Conservation (phyloP, 2,329 filamentous ascomycete genomes). For the Fusarium sp. region DNA sequence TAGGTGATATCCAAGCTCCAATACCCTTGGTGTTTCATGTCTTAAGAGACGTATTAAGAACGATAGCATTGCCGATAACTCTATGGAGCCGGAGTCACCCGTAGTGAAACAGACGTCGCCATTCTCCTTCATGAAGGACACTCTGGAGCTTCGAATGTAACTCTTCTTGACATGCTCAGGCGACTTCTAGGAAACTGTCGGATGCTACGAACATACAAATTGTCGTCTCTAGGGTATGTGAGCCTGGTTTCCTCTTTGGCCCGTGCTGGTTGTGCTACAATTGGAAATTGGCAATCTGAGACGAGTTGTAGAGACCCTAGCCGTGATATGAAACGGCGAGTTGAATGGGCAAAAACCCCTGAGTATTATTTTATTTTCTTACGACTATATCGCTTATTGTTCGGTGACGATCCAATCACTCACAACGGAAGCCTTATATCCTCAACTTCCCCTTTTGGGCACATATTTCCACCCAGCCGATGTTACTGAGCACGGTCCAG, state of each 20-base stretch:
- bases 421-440: not conserved
- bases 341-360: constrained; percentile 27
- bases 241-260: constrained; percentile 4
- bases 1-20: not conserved
- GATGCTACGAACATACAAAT: not conserved
- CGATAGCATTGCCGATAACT: constrained; percentile 33
- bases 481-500: not conserved
- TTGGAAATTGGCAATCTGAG: constrained; percentile 45
- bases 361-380: constrained; percentile 14
- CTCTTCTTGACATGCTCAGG: constrained; percentile 9
- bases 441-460: constrained; percentile 11
- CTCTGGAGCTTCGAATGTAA: constrained; percentile 5
- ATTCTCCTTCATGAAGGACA: constrained; percentile 4
- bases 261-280: constrained; percentile 19
- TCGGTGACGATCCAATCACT: constrained; percentile 3
- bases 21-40: constrained; percentile 28
- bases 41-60: constrained; percentile 26
- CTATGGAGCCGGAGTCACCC: constrained; percentile 21
- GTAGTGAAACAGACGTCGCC: constrained; percentile 13
- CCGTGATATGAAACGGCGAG: constrained; percentile 37
- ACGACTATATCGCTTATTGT: not conserved
- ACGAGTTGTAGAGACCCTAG: constrained; percentile 31
- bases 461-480: not conserved
- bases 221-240: constrained; percentile 13
- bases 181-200: constrained; percentile 1